Evolutionary conservation across 331 rosid species (phyloP).

Genomic region (Stylosanthes scabra): DNA sequence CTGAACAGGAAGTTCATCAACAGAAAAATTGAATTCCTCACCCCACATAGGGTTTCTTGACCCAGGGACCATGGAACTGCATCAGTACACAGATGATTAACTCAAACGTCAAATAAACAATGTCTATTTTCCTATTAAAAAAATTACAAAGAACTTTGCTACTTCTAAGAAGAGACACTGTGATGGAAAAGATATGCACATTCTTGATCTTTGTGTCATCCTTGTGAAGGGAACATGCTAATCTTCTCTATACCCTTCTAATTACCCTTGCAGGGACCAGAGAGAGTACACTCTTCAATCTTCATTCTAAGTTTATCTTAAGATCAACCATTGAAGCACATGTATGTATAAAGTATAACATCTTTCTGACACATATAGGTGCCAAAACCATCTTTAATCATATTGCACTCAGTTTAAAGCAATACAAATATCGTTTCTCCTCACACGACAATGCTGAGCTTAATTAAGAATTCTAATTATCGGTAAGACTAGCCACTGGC

Average conservation of each 20-base stretch:
- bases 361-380: conserved; percentile 1
- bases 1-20: conserved; percentile 96
- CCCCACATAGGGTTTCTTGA: conserved; percentile 99
- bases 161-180: conserved; percentile 26
- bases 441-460: conserved; percentile 9
- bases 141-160: conserved; percentile 20
- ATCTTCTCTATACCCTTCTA: too few relatives aligned
- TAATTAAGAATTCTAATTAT: conserved; percentile 21
- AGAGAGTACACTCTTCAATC: conserved; percentile 2
- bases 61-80: conserved; percentile 99
- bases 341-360: not conserved
- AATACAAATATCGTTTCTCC: conserved; percentile 23
- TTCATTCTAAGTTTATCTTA: conserved; percentile 16
- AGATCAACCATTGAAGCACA: not conserved
- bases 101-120: conserved; percentile 33
- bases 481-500: conserved; percentile 10
- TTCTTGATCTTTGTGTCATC: too few relatives aligned
- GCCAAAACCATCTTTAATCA: conserved; percentile 7
- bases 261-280: too few relatives aligned
- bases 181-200: conserved; percentile 15
- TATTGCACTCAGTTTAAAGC: conserved; percentile 22
- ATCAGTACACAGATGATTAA: conserved; percentile 40
- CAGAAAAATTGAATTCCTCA: conserved; percentile 95
- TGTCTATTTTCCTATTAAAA: conserved; percentile 6
- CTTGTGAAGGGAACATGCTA: too few relatives aligned